Evolutionary conservation across 371 early-diverging fungal species (phyloP), one percentile per base, ranked within the genome.

Genomic region (Ordospora pajunii): DNA sequence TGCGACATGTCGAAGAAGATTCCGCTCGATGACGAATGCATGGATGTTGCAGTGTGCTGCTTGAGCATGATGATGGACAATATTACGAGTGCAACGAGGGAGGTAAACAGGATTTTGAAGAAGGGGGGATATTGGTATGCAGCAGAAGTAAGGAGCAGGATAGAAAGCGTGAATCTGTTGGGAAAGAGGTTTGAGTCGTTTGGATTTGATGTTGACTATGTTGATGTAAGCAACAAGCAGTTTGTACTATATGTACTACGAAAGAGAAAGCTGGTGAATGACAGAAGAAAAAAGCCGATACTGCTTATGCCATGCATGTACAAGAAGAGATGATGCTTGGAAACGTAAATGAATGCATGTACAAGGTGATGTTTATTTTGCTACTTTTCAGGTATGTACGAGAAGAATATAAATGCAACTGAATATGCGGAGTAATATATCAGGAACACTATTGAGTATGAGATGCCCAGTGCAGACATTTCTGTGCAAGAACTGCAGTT

Each of bases 11-110:
- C 37, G 0, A 87, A 91, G 8, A 71, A 84, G 80, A 78, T 90
- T 40, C 96, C 96, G 10, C 68, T 95, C 46, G 82, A 87, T 40
- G 86, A 88, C 27, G 84, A 78, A 10, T 77, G 86, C 2, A 91
- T 90, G 1, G 96, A 98, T 84, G 88, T 94, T 6, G 92, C 88
- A 10, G 88, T 98, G 8, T 94, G 94, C 79, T 93, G 92, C 74
- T 86, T 98, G 62, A 90, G 93, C 32, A 84, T 98, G 77, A 98
- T 98, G 99, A 94, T 93, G 14, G 91, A 92, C 0, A 91, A 98
- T 80, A 94, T 90, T 84, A 70, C 91, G 62, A 90, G 91, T 82
- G 93, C 93, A 80, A 78, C 95, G 48, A 86, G 84, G 67, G 99
- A 97, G 83, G 94, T 93, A 0, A 86, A 89, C 72, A 87, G 97